A percentile compares a stretch with the other conserved stretches of the same genome.
phyloP scores from a whole-genome alignment of 2,329 filamentous ascomycete species.

The Pseudodiploospora longispora region DNA sequence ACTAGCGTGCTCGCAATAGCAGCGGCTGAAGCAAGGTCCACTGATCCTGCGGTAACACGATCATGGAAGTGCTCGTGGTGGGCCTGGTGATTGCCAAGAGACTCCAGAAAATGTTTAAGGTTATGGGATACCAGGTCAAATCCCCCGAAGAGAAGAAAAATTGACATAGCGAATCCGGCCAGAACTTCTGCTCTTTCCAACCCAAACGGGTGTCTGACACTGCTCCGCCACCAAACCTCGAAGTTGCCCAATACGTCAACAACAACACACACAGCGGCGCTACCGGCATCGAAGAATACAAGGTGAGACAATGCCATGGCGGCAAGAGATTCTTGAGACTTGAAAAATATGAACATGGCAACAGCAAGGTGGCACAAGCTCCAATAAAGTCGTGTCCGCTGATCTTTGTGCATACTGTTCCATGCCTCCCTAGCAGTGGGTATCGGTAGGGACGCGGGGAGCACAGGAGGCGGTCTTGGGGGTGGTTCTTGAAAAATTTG shows the following conservation, averaged over 20 bases:
- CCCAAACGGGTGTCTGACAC: constrained; percentile 87
- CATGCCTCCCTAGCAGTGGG: constrained; percentile 84
- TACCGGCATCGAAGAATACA: constrained; percentile 90
- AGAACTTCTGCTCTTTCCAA: constrained; percentile 89
- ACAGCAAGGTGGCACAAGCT: constrained; percentile 81
- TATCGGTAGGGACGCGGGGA: constrained; percentile 86
- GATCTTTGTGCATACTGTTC: constrained; percentile 81
- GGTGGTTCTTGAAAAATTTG: constrained; percentile 95
- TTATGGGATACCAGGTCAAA: constrained; percentile 93
- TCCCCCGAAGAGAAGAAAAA: constrained; percentile 94
- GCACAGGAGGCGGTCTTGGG: constrained; percentile 72
- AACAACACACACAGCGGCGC: constrained; percentile 80
- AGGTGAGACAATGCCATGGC: constrained; percentile 89
- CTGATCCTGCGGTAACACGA: constrained; percentile 60
- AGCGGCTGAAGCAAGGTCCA: constrained; percentile 74
- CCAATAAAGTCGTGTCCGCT: constrained; percentile 78
- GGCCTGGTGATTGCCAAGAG: constrained; percentile 49
- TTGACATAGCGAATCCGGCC: constrained; percentile 90
- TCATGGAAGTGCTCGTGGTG: constrained; percentile 64
- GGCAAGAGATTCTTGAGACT: constrained; percentile 75
- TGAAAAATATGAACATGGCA: constrained; percentile 78
- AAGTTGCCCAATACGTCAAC: constrained; percentile 95
- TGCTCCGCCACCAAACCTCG: constrained; percentile 92
- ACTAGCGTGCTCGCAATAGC: constrained; percentile 77
- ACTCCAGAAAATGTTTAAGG: constrained; percentile 83